phyloP scores from a whole-genome alignment of 2,329 filamentous ascomycete species.

The Diaporthe amygdali region DNA sequence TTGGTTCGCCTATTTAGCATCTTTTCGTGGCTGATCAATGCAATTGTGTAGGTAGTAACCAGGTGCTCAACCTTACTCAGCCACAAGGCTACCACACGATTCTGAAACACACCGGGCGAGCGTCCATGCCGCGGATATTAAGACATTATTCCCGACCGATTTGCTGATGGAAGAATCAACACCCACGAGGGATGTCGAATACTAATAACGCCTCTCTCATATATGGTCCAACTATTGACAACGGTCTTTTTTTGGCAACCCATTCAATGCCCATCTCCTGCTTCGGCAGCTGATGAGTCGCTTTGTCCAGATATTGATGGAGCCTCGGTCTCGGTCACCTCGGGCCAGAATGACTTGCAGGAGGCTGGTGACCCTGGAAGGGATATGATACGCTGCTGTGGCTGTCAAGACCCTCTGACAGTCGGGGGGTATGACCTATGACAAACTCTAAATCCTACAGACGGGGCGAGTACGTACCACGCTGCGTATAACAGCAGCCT shows the following conservation, averaged over 20 bases:
- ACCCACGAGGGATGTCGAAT: background rate
- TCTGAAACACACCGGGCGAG: constrained; percentile 1
- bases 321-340: background rate
- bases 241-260: background rate
- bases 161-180: background rate
- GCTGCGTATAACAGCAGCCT: background rate
- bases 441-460: constrained; percentile 10
- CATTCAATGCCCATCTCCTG: background rate
- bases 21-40: background rate
- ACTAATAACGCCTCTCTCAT: background rate
- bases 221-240: background rate
- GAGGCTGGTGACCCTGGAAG: background rate
- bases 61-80: background rate
- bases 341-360: constrained; percentile 3
- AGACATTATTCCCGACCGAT: constrained; percentile 1
- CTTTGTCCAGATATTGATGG: background rate
- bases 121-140: background rate
- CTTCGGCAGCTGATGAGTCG: background rate
- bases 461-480: background rate
- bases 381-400: background rate
- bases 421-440: background rate
- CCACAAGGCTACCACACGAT: background rate
- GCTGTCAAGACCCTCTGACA: constrained; percentile 5
- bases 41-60: background rate
- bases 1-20: background rate